phyloP scores from a whole-genome alignment of 1,139 yeast genomes.

The Protomyces gravidus region DNA sequence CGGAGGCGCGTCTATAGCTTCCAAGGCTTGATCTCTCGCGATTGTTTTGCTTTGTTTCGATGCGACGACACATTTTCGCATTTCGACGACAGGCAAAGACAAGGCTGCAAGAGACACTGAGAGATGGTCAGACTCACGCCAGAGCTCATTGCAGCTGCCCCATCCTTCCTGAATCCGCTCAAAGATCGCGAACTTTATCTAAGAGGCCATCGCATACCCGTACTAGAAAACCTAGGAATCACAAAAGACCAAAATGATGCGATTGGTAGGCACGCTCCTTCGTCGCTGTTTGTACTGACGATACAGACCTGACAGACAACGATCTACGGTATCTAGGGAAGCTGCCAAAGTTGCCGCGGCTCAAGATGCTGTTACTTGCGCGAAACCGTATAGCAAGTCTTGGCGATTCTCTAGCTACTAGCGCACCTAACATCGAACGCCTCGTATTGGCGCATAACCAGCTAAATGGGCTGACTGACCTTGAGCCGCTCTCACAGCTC shows the following conservation, averaged over 20 bases:
- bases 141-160: slow-evolving; percentile 49
- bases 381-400: slow-evolving; percentile 53
- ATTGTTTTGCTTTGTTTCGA: too few relatives aligned
- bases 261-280: slow-evolving; percentile 37
- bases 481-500: slow-evolving; percentile 45
- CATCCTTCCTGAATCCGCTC: slow-evolving; percentile 49
- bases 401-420: slow-evolving; percentile 40
- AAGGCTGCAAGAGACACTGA: too few relatives aligned
- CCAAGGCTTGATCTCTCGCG: too few relatives aligned
- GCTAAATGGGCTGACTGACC: slow-evolving; percentile 45
- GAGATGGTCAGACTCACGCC: slow-evolving; percentile 44
- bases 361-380: slow-evolving; percentile 54
- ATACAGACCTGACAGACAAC: slow-evolving; percentile 68
- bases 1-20: too few relatives aligned
- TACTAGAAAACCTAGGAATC: slow-evolving; percentile 47
- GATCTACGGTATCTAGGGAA: slow-evolving; percentile 53
- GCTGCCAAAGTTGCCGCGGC: slow-evolving; percentile 48
- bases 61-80: too few relatives aligned
- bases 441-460: slow-evolving; percentile 55
- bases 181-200: slow-evolving; percentile 48
- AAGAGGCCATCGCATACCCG: slow-evolving; percentile 44
- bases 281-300: not conserved
- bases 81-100: too few relatives aligned
- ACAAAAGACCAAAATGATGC: slow-evolving; percentile 48
- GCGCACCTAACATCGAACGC: slow-evolving; percentile 48